Conservation (phyloP, 441 rosid genomes). For the Euphorbia corollata region DNA sequence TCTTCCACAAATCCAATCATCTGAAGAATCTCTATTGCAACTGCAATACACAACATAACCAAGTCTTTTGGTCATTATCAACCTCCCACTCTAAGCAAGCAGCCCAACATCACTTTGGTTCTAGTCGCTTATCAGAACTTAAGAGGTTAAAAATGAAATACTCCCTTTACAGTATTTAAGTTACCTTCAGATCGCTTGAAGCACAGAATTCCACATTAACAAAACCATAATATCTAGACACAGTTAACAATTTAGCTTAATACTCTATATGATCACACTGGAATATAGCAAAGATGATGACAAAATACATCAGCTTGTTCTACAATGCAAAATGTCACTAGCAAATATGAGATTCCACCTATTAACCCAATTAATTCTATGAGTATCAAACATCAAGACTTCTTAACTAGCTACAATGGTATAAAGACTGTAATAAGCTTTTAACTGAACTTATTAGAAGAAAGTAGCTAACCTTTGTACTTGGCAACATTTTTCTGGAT, state of each 20-base stretch:
- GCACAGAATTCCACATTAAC: background rate
- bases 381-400: background rate
- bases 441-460: background rate
- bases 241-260: background rate
- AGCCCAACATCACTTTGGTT: background rate
- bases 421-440: background rate
- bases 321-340: background rate
- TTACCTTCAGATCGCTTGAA: background rate
- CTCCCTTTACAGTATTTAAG: background rate
- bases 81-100: background rate
- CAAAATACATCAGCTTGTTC: background rate
- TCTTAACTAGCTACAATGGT: background rate
- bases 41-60: slow-evolving; percentile 31
- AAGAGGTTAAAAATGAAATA: background rate
- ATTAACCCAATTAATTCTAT: background rate
- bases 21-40: slow-evolving; percentile 69
- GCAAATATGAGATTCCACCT: background rate
- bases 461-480: slow-evolving; percentile 45
- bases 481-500: slow-evolving; percentile 57
- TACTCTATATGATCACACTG: background rate
- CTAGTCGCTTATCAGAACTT: background rate
- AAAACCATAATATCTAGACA: background rate
- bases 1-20: slow-evolving; percentile 77
- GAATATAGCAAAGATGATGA: background rate
- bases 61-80: background rate